Evolutionary conservation across 2,329 filamentous ascomycete species (phyloP).

Genomic region (Fusarium euwallaceae): DNA sequence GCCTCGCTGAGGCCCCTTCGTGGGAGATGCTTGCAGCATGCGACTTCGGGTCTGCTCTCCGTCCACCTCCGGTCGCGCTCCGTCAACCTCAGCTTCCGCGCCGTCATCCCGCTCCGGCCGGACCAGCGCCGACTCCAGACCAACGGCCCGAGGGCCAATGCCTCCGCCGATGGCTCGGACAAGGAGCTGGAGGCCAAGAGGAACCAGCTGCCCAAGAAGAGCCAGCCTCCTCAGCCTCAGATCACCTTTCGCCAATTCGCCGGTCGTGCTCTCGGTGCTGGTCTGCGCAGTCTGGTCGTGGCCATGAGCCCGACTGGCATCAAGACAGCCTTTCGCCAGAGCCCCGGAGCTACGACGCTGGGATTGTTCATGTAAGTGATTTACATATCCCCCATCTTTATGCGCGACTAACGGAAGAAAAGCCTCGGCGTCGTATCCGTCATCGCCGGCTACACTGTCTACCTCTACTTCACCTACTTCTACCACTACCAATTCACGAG

Average conservation of each 20-base stretch:
- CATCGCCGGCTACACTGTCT: conserved; percentile 50
- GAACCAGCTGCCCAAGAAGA: conserved; percentile 43
- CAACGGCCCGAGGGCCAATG: conserved; percentile 28
- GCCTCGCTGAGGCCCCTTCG: conserved; percentile 52
- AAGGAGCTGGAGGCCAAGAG: conserved; percentile 34
- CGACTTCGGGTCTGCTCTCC: conserved; percentile 49
- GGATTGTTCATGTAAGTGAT: conserved; percentile 50
- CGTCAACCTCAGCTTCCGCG: conserved; percentile 47
- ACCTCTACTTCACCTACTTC: conserved; percentile 67
- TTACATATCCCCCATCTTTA: not conserved
- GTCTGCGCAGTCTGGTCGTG: conserved; percentile 52
- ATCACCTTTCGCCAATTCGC: conserved; percentile 51
- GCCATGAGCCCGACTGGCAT: conserved; percentile 54
- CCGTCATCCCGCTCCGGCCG: conserved; percentile 47
- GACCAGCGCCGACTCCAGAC: conserved; percentile 49
- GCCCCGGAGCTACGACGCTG: conserved; percentile 48
- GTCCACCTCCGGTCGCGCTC: conserved; percentile 49
- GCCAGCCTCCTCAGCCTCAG: conserved; percentile 38
- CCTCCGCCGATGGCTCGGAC: conserved; percentile 21
- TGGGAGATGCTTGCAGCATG: conserved; percentile 47
- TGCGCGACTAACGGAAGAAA: conserved; percentile 5
- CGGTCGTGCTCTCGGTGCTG: conserved; percentile 49
- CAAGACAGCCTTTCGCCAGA: conserved; percentile 51
- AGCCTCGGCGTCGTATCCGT: conserved; percentile 49
- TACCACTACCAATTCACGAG: conserved; percentile 67